Evolutionary conservation across 2,329 filamentous ascomycete species (phyloP).

Genomic region (Endocalyx cinctus): DNA sequence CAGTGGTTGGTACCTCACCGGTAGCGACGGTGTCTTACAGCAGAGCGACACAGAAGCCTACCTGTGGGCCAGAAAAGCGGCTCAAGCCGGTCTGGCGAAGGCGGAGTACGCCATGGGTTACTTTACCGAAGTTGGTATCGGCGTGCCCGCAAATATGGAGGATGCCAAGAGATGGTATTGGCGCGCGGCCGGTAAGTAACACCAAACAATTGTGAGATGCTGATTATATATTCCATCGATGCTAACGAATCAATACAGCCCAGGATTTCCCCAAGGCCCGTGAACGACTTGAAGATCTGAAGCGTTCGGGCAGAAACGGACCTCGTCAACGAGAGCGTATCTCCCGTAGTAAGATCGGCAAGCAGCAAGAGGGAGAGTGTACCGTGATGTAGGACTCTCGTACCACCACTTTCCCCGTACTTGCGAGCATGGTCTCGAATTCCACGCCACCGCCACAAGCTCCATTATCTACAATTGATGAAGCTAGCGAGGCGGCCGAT

Average conservation of each 20-base stretch:
- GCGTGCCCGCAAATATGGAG: conserved; percentile 77
- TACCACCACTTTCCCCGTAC: too few species aligned
- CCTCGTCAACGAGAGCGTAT: conserved; percentile 74
- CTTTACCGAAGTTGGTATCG: conserved; percentile 93
- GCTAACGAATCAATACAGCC: conserved; percentile 49
- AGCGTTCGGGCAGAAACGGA: conserved; percentile 67
- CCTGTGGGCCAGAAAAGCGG: conserved; percentile 93
- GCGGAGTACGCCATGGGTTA: conserved; percentile 98
- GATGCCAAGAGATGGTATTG: conserved; percentile 99
- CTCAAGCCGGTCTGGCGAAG: conserved; percentile 80
- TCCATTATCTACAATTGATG: too few species aligned
- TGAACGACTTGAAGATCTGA: conserved; percentile 87
- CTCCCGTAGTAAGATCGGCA: conserved; percentile 74
- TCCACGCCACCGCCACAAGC: too few species aligned
- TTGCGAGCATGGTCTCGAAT: too few species aligned
- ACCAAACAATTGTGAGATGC: not conserved
- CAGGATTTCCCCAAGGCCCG: conserved; percentile 93
- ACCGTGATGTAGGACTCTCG: conserved; percentile 62
- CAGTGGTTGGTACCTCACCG: conserved; percentile 93
- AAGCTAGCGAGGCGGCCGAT: too few species aligned
- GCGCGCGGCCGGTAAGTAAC: conserved; percentile 81
- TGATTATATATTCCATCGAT: not conserved
- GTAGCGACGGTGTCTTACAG: conserved; percentile 77
- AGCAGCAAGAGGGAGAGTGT: conserved; percentile 86
- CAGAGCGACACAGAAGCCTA: conserved; percentile 96